Conservation (phyloP, 164 flowering plant genomes). For the Vitis vinifera region ASM3070453v1 NC_081820.1:2071001-2071500, state of each 20-base stretch:
- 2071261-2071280: conserved; percentile 17
- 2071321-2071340: conserved; percentile 2
- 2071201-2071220: conserved; percentile 58
- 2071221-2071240: conserved; percentile 7
- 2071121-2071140: conserved; percentile 72
- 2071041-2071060: conserved; percentile 74
- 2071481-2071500: too few relatives aligned
- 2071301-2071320: conserved; percentile 4
- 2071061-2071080: conserved; percentile 76
- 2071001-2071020: conserved; percentile 61
- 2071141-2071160: conserved; percentile 66
- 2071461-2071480: too few relatives aligned
- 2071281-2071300: background rate
- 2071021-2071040: conserved; percentile 72
- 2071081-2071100: conserved; percentile 67
- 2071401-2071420: too few relatives aligned
- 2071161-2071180: conserved; percentile 61
- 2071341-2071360: background rate
- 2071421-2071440: too few relatives aligned
- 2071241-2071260: conserved; percentile 2
- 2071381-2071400: too few relatives aligned
- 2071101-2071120: conserved; percentile 66
- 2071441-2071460: too few relatives aligned
- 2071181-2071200: conserved; percentile 36
- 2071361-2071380: background rate